These are phyloP conservation scores for Naematelia encephala DNA, from an alignment of 768 basidiomycete species.

Conservation along the genomic window DNA sequence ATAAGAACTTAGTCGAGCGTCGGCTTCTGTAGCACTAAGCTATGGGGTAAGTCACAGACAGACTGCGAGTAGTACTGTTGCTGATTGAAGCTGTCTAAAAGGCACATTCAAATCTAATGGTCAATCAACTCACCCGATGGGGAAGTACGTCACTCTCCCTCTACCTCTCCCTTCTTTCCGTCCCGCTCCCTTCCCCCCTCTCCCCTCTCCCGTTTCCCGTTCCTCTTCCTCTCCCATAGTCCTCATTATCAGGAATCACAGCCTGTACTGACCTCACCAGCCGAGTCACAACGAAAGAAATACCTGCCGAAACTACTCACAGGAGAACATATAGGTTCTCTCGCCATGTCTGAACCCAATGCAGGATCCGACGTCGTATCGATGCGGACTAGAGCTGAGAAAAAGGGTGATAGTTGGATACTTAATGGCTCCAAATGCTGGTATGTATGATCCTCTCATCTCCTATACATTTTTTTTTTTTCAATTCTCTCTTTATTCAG, in stretches of 20 bases:
- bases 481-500: constrained; percentile 1
- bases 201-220: not conserved
- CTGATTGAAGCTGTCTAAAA: constrained; percentile 6
- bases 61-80: not conserved
- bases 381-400: constrained; percentile 80
- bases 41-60: constrained; percentile 34
- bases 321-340: constrained; percentile 71
- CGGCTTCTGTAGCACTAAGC: constrained; percentile 78
- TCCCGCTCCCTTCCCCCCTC: not conserved
- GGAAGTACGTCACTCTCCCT: constrained; percentile 45
- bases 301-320: constrained; percentile 76
- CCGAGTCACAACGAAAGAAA: constrained; percentile 67
- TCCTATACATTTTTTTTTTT: constrained; percentile 42
- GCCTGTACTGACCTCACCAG: too few relatives aligned
- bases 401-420: constrained; percentile 53
- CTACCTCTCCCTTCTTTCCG: not conserved
- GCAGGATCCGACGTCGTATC: constrained; percentile 94
- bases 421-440: constrained; percentile 88
- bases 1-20: constrained; percentile 71
- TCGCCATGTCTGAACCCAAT: constrained; percentile 92
- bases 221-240: not conserved
- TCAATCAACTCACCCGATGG: constrained; percentile 44
- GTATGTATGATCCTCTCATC: too few relatives aligned
- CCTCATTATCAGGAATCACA: not conserved
- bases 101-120: constrained; percentile 47